Evolutionary conservation across 2,329 filamentous ascomycete species (phyloP), one percentile per base, ranked within the genome.

Genomic region (Aspergillus tubingensis): DNA sequence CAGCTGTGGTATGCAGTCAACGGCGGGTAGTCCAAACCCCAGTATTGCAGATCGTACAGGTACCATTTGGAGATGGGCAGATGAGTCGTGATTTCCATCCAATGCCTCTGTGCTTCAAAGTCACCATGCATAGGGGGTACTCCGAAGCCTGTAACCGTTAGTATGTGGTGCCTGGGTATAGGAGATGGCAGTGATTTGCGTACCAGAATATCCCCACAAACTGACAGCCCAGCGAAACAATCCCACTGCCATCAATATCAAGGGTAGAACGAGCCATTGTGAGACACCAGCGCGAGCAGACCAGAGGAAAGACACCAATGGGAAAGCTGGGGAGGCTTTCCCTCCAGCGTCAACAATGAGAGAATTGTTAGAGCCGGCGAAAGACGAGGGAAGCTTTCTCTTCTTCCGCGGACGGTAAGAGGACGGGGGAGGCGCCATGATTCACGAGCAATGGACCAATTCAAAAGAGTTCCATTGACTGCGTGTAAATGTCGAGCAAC

Each of bases 1-100:
- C 93, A 98, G 81, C 93, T 97, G 77, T 99, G 95, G 79, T 99
- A 99, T 54, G 95, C 96, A 56, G 95, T 99, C 78, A 99, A 85
- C 55, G 95, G 95, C 59, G 95, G 95, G 76, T 99, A 99, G 79
- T 99, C 95, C 67, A 99, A 84, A 0, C 96, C 96, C 95, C 95
- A 99, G 89, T 94, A 99, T 71, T 94, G 84, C 48, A 98, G 82
- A 74, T 99, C 93, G 76, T 99, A 92, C 73, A 96, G 96, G 77
- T 99, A 99, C 95, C 96, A 99, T 76, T 95, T 90, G 10, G 92
- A 95, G 39, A 96, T 83, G 13, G 95, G 95, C 2, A 99, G 82
- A 61, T 96, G 87, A 8, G 87, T 91, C 2, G 95, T 97, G 66
- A 99, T 83, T 73, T 99, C 95, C 93, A 99, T 96, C 95, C 95